A percentile compares a stretch with the other conserved stretches of the same genome.
Evolutionary conservation across 345 rosid species (phyloP).

Genomic region (Pugionium dolabratum): DNA sequence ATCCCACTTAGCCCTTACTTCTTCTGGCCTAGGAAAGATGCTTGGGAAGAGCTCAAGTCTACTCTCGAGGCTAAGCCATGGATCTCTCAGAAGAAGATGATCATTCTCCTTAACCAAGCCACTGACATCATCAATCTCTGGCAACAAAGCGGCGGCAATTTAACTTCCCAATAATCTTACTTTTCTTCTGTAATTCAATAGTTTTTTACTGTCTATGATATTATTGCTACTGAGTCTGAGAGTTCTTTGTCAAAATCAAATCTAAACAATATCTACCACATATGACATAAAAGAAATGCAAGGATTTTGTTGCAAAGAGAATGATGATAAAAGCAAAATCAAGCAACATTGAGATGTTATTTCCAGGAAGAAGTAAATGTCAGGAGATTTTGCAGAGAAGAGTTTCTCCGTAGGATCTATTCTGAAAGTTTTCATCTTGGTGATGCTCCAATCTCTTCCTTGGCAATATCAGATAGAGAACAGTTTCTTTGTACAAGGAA

Average conservation of each 20-base stretch:
- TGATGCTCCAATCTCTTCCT: conserved; percentile 34
- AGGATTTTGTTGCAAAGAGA: conserved; percentile 5
- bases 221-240: too few relatives aligned
- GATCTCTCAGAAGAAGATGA: conserved; percentile 82
- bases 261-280: not conserved
- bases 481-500: conserved; percentile 20
- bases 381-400: conserved; percentile 56
- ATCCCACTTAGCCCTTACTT: conserved; percentile 76
- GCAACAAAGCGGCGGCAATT: conserved; percentile 84
- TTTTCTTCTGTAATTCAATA: conserved; percentile 13
- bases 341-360: conserved; percentile 17
- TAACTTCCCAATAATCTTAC: conserved; percentile 41
- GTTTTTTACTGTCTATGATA: not conserved
- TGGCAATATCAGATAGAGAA: conserved; percentile 32
- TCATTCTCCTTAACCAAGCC: conserved; percentile 74
- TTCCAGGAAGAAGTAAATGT: conserved; percentile 45
- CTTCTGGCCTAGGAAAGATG: conserved; percentile 86
- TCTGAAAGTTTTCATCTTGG: conserved; percentile 38
- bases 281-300: not conserved
- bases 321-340: not conserved
- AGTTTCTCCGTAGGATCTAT: conserved; percentile 34
- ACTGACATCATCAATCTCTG: conserved; percentile 83
- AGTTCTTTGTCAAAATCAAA: too few relatives aligned
- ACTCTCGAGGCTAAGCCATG: conserved; percentile 74
- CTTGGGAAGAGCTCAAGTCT: conserved; percentile 84